Evolutionary conservation across 768 basidiomycete species (phyloP).

Genomic region (Kwoniella dendrophila): DNA sequence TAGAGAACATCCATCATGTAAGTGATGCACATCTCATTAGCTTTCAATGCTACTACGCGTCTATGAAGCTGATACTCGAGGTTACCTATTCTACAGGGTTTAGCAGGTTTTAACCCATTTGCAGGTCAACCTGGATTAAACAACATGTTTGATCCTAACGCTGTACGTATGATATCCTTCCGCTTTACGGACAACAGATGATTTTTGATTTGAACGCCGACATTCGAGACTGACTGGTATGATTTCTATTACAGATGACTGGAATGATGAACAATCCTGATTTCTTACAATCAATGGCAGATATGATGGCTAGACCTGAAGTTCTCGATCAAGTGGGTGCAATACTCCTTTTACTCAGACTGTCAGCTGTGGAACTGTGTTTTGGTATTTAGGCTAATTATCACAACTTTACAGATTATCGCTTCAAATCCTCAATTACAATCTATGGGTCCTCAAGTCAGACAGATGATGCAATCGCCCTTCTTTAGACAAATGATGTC

Average conservation of each 20-base stretch:
- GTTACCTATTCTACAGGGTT: slow-evolving; percentile 18
- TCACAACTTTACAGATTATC: slow-evolving; percentile 61
- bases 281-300: slow-evolving; percentile 83
- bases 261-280: slow-evolving; percentile 72
- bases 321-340: slow-evolving; percentile 69
- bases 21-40: slow-evolving; percentile 6
- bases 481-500: slow-evolving; percentile 70
- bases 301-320: slow-evolving; percentile 83
- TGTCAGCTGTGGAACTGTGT: not conserved
- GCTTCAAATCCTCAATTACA: slow-evolving; percentile 75
- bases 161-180: too few species aligned
- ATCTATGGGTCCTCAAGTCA: slow-evolving; percentile 75
- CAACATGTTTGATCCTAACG: slow-evolving; percentile 90
- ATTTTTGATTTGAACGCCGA: too few species aligned
- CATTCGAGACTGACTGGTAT: slow-evolving; percentile 1
- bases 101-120: slow-evolving; percentile 76
- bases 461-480: slow-evolving; percentile 70
- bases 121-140: slow-evolving; percentile 72
- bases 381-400: not conserved
- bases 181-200: too few species aligned
- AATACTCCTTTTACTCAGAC: not conserved
- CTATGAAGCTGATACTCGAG: not conserved
- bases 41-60: too few species aligned
- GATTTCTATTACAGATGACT: slow-evolving; percentile 65
- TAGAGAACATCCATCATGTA: slow-evolving; percentile 51